phyloP scores from a whole-genome alignment of 345 rosid genomes.

The Excoecaria cochinchinensis region DNA sequence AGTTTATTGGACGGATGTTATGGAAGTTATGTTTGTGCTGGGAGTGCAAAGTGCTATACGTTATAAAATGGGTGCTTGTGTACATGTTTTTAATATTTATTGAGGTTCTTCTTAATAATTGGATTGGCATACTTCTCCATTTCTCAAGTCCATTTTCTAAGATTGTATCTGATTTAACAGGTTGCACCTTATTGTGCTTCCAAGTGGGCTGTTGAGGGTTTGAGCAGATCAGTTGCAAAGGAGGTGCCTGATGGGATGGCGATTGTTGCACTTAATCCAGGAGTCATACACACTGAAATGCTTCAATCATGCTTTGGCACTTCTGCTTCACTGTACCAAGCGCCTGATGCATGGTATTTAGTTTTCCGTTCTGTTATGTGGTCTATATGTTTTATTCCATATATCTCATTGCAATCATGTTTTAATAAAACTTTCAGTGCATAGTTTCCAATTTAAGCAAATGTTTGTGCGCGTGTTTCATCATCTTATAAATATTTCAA shows the following conservation, averaged over 20 bases:
- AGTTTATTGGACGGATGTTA: not conserved
- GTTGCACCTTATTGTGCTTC: slow-evolving; percentile 99
- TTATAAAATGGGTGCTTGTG: not conserved
- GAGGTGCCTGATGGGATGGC: slow-evolving; percentile 91
- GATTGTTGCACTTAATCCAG: slow-evolving; percentile 80
- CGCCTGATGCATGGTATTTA: slow-evolving; percentile 84
- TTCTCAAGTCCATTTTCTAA: not conserved
- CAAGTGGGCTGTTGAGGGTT: slow-evolving; percentile 96
- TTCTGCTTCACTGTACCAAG: slow-evolving; percentile 77
- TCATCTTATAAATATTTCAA: not conserved
- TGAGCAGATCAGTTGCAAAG: slow-evolving; percentile 89
- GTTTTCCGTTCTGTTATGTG: not conserved
- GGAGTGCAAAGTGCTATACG: no score
- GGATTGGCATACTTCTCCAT: not conserved
- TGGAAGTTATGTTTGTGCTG: not conserved
- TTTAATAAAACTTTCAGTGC: not conserved
- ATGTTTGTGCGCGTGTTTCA: not conserved
- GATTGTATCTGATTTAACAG: slow-evolving; percentile 31
- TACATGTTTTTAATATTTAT: not conserved
- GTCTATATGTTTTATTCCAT: not conserved
- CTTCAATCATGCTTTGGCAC: slow-evolving; percentile 72
- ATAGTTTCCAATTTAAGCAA: not conserved
- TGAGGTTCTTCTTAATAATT: not conserved
- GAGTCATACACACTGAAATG: slow-evolving; percentile 92
- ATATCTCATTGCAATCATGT: not conserved